Evolutionary conservation across 768 basidiomycete species (phyloP).

Genomic region (Mycena alexandri): DNA sequence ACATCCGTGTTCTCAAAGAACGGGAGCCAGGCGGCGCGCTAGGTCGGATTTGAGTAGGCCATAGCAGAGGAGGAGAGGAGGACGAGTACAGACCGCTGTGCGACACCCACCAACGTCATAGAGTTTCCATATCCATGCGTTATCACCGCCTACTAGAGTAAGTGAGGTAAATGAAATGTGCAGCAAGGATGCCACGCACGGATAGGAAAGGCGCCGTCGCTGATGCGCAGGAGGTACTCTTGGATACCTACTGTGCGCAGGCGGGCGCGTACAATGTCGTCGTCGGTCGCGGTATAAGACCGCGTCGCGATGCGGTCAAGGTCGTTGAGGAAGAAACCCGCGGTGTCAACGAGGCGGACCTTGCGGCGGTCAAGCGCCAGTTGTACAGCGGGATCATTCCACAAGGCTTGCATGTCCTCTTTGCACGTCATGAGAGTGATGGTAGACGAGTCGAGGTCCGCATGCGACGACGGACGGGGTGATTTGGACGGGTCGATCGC

Average conservation of each 20-base stretch:
- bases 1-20: constrained; percentile 85
- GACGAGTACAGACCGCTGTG: constrained; percentile 61
- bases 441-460: constrained; percentile 57
- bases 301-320: constrained; percentile 72
- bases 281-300: constrained; percentile 75
- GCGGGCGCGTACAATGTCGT: constrained; percentile 79
- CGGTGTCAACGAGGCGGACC: constrained; percentile 70
- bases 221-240: constrained; percentile 57
- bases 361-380: constrained; percentile 59
- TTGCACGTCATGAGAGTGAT: constrained; percentile 69
- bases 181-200: constrained; percentile 18
- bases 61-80: background rate
- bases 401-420: constrained; percentile 73
- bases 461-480: constrained; percentile 11
- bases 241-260: constrained; percentile 80
- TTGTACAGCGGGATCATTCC: constrained; percentile 69
- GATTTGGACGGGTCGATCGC: constrained; percentile 48
- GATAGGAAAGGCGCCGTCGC: constrained; percentile 29
- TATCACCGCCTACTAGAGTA: constrained; percentile 43
- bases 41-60: constrained; percentile 33
- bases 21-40: constrained; percentile 85
- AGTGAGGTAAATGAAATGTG: constrained; percentile 3
- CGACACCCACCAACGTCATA: constrained; percentile 85
- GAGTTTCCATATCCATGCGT: constrained; percentile 74
- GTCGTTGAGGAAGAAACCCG: constrained; percentile 80